Evolutionary conservation across 345 rosid genomes (phyloP), one percentile per base, ranked within the genome.

Genomic region (Toxicodendron radicans): DNA sequence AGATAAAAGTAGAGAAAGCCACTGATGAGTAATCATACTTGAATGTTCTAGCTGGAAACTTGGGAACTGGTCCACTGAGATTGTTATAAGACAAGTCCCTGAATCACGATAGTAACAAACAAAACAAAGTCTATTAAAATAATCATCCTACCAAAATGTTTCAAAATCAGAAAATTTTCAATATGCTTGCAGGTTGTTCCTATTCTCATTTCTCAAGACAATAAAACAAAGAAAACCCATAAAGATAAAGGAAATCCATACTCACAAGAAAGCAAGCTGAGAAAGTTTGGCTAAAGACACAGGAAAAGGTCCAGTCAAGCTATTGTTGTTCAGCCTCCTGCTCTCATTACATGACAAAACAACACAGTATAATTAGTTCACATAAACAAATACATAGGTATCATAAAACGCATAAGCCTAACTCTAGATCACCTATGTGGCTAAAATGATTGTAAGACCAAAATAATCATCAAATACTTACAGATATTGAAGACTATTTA

Each of bases 21-120:
- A 49, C 30, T 62, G 58, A 27, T 61, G 54, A 53, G 63, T 66
- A 51, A 48, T 30, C 65, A 64, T 88, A 94, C 97, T 91, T 91
- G 87, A 94, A 92, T 60, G 92, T 91, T 79, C 86, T 92, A 27
- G 91, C 89, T 24, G 92, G 89, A 20, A 85, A 87, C 78, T 85
- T 91, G 73, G 95, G 91, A 66, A 92, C 91, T 46, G 85, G 90
- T 79, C 97, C 97, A 73, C 90, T 94, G 64, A 94, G 92, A 81
- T 94, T 94, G 89, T 94, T 94, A 65, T 83, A 94, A 75, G 97
- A 94, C 82, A 94, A 84, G 85, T 94, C 99, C 84, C 97, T 94
- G 88, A 80, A 83, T 70, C 73, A 73, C 43, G 76, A 71, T 14
- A 66, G 71, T 38, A 32, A 74, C 46, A 77, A 75, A 58, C 68